Evolutionary conservation across 2,329 filamentous ascomycete genomes (phyloP), one percentile per base, ranked within the genome.

Genomic region (Cladophialophora bantiana): DNA sequence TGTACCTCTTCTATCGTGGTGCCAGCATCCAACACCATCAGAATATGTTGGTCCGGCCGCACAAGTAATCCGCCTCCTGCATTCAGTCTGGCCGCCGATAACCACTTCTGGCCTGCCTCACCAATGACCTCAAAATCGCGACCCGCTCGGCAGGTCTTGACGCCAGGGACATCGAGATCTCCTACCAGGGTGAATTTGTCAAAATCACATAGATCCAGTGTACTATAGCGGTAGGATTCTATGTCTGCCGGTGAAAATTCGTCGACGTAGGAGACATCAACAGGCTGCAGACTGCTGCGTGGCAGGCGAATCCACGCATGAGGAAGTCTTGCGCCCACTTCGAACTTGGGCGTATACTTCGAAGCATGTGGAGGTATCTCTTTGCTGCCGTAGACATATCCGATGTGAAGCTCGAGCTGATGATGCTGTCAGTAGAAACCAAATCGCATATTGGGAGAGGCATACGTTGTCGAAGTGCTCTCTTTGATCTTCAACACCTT

Each of bases 351-450:
- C 1, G 68, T 71, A 63, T 77, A 83, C 1, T 73, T 50, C 0
- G 80, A 82, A 1, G 79, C 80, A 67, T 79, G 75, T 0, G 72
- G 48, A 0, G 79, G 80, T 3, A 76, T 72, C 5, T 72, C 57
- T 1, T 64, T 71, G 13, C 73, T 71, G 2, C 79, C 79, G 66
- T 83, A 82, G 0, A 82, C 75, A 60, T 82, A 82, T 1, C 81
- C 80, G 59, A 83, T 80, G 57, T 83, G 81, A 6, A 83, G 73
- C 40, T 77, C 78, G 6, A 81, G 75, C 67, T 68, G 34, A 10
- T 10, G 20, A n/a, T 3, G 45, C 26, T 7, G 52, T 67, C 40
- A 64, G 59, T 42, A 31, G 34, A 2, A 50, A 15, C 50, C 57
- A 34, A 6, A 31, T 32, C 31, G 7, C 4, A 31, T 31, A 18